A percentile compares a stretch with the other conserved stretches of the same genome.
phyloP scores from a whole-genome alignment of 2,329 filamentous ascomycete species.

The Cryphonectria japonica region DNA sequence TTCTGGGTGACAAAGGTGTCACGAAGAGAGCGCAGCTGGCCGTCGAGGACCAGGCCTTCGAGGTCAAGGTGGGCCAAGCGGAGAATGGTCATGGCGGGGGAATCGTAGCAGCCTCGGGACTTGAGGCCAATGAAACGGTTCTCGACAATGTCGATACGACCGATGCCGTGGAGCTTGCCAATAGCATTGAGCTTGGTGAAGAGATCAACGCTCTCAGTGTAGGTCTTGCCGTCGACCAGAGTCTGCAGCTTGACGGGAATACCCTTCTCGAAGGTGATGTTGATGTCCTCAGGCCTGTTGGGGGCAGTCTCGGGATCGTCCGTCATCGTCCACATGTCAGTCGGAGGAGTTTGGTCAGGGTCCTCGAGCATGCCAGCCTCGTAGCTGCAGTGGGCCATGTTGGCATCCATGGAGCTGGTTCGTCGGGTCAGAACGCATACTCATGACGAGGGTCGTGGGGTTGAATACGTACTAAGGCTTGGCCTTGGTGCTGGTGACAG shows the following conservation, averaged over 20 bases:
- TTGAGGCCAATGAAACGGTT: slow-evolving; percentile 65
- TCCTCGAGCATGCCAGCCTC: slow-evolving; percentile 78
- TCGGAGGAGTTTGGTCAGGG: slow-evolving; percentile 65
- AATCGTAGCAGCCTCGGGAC: slow-evolving; percentile 80
- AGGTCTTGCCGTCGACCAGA: slow-evolving; percentile 56
- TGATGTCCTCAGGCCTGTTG: slow-evolving; percentile 72
- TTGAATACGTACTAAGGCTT: slow-evolving; percentile 36
- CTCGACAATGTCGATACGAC: slow-evolving; percentile 82
- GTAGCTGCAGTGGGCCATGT: slow-evolving; percentile 61
- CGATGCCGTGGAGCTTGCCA: slow-evolving; percentile 73
- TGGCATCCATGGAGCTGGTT: slow-evolving; percentile 63
- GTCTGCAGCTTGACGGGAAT: slow-evolving; percentile 62
- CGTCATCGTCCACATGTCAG: slow-evolving; percentile 81
- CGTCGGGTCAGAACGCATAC: slow-evolving; percentile 34
- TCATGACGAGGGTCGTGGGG: background rate
- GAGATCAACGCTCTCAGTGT: slow-evolving; percentile 71
- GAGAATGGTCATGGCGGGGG: slow-evolving; percentile 53
- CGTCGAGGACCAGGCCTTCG: slow-evolving; percentile 55
- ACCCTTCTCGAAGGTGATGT: slow-evolving; percentile 73
- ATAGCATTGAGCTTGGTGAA: slow-evolving; percentile 75
- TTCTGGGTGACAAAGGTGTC: slow-evolving; percentile 60
- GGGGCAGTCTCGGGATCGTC: slow-evolving; percentile 71
- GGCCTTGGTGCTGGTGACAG: slow-evolving; percentile 73
- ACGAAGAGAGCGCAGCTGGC: slow-evolving; percentile 59
- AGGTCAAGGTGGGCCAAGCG: slow-evolving; percentile 53